These are phyloP conservation scores for Hypoxylon fuscum DNA, from an alignment of 495 filamentous ascomycete genomes.

Conservation along the genomic window DNA sequence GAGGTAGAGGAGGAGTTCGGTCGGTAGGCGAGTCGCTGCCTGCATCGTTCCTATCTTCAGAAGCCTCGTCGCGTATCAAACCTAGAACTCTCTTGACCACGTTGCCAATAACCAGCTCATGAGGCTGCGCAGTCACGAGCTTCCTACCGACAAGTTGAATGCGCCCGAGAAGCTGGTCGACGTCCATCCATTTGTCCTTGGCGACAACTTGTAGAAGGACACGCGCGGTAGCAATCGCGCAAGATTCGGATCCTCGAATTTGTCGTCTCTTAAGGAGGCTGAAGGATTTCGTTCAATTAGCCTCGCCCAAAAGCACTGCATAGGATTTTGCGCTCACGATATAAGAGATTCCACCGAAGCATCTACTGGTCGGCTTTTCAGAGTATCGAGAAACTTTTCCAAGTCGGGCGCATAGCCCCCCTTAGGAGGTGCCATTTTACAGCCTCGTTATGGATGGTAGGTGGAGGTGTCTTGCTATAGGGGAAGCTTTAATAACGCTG, in stretches of 20 bases:
- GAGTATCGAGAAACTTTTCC: slow-evolving; percentile 76
- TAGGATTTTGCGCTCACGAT: slow-evolving; percentile 64
- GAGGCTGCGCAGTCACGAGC: slow-evolving; percentile 81
- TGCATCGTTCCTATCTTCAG: slow-evolving; percentile 79
- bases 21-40: slow-evolving; percentile 55
- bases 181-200: slow-evolving; percentile 73
- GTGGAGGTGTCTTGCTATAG: not conserved
- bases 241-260: slow-evolving; percentile 84
- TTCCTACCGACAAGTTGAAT: slow-evolving; percentile 78
- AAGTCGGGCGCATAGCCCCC: slow-evolving; percentile 70
- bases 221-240: slow-evolving; percentile 88
- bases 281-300: slow-evolving; percentile 8
- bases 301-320: slow-evolving; percentile 10
- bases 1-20: slow-evolving; percentile 29
- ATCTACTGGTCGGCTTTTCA: slow-evolving; percentile 76
- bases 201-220: slow-evolving; percentile 85
- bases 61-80: slow-evolving; percentile 88
- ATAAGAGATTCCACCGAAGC: slow-evolving; percentile 82
- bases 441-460: not conserved
- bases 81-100: slow-evolving; percentile 89
- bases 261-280: slow-evolving; percentile 91
- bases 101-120: slow-evolving; percentile 92
- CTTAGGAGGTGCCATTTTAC: slow-evolving; percentile 52
- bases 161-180: slow-evolving; percentile 77
- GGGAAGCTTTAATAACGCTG: slow-evolving; percentile 7